Evolutionary conservation across 805 yeast species (phyloP).

Genomic region (Osmozyma mogii): DNA sequence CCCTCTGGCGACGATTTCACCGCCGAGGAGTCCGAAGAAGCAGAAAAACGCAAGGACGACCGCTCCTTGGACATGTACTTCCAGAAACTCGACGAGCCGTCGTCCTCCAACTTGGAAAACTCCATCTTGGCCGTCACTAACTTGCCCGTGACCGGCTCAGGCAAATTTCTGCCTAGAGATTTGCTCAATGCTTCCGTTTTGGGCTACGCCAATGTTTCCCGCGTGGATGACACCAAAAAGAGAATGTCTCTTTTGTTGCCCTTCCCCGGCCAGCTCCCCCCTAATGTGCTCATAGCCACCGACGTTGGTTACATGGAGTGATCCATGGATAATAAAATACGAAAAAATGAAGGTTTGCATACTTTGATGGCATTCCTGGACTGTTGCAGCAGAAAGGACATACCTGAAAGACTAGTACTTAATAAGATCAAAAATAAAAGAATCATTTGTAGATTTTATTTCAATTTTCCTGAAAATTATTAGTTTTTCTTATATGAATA

Average conservation of each 20-base stretch:
- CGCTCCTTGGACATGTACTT: conserved; percentile 26
- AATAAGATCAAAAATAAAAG: no score
- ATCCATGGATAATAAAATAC: no score
- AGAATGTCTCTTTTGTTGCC: conserved; percentile 73
- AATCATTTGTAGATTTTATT: no score
- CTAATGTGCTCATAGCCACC: conserved; percentile 66
- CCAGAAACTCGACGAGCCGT: conserved; percentile 34
- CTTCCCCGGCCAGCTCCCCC: conserved; percentile 79
- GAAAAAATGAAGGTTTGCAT: no score
- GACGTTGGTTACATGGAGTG: conserved; percentile 77
- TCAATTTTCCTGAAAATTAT: no score
- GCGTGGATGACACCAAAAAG: conserved; percentile 67
- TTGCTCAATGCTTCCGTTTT: conserved; percentile 53
- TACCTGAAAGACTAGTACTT: no score
- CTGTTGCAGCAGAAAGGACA: no score
- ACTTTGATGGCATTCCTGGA: no score
- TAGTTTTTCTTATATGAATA: no score
- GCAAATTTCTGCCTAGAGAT: conserved; percentile 33
- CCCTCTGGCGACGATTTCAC: conserved; percentile 37
- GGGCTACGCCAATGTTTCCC: conserved; percentile 70
- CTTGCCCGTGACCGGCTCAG: conserved; percentile 22
- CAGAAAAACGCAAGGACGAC: conserved; percentile 14
- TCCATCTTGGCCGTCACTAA: conserved; percentile 58
- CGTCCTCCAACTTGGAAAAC: conserved; percentile 57
- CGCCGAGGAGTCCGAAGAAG: conserved; percentile 17